Evolutionary conservation across 495 filamentous ascomycete species (phyloP), one percentile per base, ranked within the genome.

Genomic region (Talaromyces trachyspermus): DNA sequence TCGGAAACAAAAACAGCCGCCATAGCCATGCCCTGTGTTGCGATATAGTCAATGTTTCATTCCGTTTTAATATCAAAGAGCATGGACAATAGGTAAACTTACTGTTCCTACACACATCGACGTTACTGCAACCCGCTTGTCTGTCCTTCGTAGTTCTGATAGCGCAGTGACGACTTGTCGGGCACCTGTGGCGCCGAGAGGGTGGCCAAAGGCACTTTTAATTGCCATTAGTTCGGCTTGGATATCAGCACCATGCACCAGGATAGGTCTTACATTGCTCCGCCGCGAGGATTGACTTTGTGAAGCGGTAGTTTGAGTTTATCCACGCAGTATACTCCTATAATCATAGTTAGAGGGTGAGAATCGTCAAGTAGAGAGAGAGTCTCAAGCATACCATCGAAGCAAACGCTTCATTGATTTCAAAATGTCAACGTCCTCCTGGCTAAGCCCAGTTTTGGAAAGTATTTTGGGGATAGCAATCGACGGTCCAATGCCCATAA

Each of bases 381-480:
- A 5, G 35, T 5, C 8, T 2, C 5, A 7, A 44, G 42, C 53
- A 20, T 50, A 88, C 90, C 91, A 97, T 97, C 26, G 83, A 88
- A 12, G 91, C 89, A 57, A 97, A 97, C 1, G 91, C 91, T 76
- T 97, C 91, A 64, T 97, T 97, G 57, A 97, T 69, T 72, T 97
- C 91, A 54, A 95, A 30, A 97, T 72, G 57, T 97, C 91, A 55
- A 89, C 72, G 40, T 97, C 91, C 47, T 84, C 74, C 30, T 88
- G 69, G n/a, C 68, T 77, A 60, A 97, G 60, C 54, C 78, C 77
- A 71, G 81, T 81, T 72, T 95, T 86, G 58, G 66, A 65, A 27
- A 97, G 71, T 30, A 97, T 80, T 77, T 97, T 97, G 47, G 91
- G 91, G 53, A 97, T 95, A 47, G 88, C 91, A 46, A 95, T 68